phyloP scores from a whole-genome alignment of 1,284 basidiomycete genomes.

The Cutaneotrichosporon sp. region DNA sequence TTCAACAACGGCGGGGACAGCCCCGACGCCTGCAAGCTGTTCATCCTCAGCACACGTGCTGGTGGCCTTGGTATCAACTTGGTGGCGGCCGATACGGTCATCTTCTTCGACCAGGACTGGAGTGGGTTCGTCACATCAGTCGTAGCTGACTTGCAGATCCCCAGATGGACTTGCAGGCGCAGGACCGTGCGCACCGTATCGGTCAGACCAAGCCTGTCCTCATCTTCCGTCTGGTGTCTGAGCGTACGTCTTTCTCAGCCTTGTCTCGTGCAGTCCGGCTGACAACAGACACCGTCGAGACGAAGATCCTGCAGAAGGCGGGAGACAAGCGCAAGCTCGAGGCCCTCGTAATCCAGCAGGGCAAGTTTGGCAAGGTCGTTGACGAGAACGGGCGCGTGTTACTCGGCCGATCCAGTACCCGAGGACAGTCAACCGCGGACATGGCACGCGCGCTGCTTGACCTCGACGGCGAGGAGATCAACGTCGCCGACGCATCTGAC shows the following conservation, averaged over 20 bases:
- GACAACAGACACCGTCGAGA: slow-evolving; percentile 72
- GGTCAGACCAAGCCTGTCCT: slow-evolving; percentile 86
- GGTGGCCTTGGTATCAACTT: slow-evolving; percentile 92
- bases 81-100: slow-evolving; percentile 88
- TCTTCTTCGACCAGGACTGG: slow-evolving; percentile 96
- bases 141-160: slow-evolving; percentile 62
- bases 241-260: slow-evolving; percentile 48
- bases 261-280: background rate
- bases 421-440: slow-evolving; percentile 67
- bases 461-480: slow-evolving; percentile 84
- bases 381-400: slow-evolving; percentile 59
- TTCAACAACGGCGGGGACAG: slow-evolving; percentile 85
- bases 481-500: slow-evolving; percentile 74
- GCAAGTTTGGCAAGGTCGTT: slow-evolving; percentile 67
- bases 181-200: slow-evolving; percentile 92
- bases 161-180: slow-evolving; percentile 94
- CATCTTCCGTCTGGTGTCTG: slow-evolving; percentile 81
- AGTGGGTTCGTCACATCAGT: slow-evolving; percentile 55
- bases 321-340: slow-evolving; percentile 85
- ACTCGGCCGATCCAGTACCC: slow-evolving; percentile 38
- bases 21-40: slow-evolving; percentile 70
- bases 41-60: slow-evolving; percentile 86
- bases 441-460: slow-evolving; percentile 76
- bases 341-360: slow-evolving; percentile 89
- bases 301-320: slow-evolving; percentile 84